A percentile compares a stretch with the other conserved stretches of the same genome.
phyloP scores from a whole-genome alignment of 768 basidiomycete species.

The Leccinellum albellum region DNA sequence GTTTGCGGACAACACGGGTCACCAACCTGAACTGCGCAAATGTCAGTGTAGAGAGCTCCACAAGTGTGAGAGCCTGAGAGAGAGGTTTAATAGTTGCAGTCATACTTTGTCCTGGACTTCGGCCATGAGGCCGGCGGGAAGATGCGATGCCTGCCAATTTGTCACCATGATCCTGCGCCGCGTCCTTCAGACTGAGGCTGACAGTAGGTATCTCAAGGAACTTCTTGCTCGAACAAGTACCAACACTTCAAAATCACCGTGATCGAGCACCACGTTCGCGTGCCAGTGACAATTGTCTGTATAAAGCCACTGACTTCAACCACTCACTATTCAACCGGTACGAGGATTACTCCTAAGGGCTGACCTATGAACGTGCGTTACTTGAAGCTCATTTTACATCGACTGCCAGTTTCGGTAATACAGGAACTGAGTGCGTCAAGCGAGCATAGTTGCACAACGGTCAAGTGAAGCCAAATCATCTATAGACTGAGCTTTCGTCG shows the following conservation, averaged over 20 bases:
- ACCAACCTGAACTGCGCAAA: neutral
- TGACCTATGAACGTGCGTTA: neutral
- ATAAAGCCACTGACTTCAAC: neutral
- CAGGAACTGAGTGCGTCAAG: neutral
- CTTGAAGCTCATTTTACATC: neutral
- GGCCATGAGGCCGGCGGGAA: neutral
- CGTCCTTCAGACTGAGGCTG: too few relatives aligned
- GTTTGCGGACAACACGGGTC: neutral
- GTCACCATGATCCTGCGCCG: neutral
- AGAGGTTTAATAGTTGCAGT: neutral
- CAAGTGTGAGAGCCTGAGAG: neutral
- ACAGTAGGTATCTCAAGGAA: neutral
- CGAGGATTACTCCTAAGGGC: constrained; percentile 1
- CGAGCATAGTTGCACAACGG: neutral
- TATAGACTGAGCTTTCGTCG: neutral
- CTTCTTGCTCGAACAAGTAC: neutral
- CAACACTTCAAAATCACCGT: neutral
- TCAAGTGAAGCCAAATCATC: neutral
- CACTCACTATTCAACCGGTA: neutral
- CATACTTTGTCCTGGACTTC: neutral
- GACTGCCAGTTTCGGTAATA: neutral
- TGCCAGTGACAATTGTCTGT: neutral
- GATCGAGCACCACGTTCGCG: neutral
- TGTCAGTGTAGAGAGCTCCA: neutral
- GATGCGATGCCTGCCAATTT: neutral